phyloP scores from a whole-genome alignment of 73 alveolate genomes.

The Paramecium sexaurelia region DNA sequence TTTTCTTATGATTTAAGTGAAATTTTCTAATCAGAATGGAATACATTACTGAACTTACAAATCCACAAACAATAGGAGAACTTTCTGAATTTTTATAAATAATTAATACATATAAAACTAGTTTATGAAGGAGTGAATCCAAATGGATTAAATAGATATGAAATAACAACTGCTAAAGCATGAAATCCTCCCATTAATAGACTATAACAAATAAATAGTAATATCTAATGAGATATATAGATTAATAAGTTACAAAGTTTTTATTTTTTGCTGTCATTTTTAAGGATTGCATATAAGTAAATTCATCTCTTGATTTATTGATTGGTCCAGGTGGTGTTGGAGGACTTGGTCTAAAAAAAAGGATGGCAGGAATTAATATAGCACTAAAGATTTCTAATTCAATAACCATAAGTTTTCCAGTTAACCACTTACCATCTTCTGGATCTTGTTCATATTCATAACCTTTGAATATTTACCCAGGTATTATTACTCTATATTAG shows the following conservation, averaged over 20 bases:
- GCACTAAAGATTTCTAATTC: conserved; percentile 30
- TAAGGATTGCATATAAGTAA: conserved; percentile 17
- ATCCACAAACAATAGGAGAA: conserved; percentile 53
- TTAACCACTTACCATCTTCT: not conserved
- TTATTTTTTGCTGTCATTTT: conserved; percentile 8
- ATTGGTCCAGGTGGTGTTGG: conserved; percentile 52
- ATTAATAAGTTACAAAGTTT: not conserved
- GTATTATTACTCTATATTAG: not conserved
- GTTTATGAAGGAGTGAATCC: conserved; percentile 54
- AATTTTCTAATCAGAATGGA: conserved; percentile 9
- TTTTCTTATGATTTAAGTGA: conserved; percentile 28
- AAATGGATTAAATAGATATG: conserved; percentile 36
- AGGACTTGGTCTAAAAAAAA: conserved; percentile 38
- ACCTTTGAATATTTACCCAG: conserved; percentile 46
- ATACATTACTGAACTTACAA: conserved; percentile 35
- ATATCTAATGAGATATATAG: not conserved
- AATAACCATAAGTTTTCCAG: conserved; percentile 10
- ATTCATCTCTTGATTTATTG: conserved; percentile 17
- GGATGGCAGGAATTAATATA: conserved; percentile 30
- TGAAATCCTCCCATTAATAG: conserved; percentile 58
- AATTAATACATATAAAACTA: conserved; percentile 12
- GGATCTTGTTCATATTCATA: not conserved
- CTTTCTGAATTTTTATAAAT: not conserved
- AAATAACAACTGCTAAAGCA: conserved; percentile 40
- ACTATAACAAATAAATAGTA: conserved; percentile 10